Evolutionary conservation across 2,329 filamentous ascomycete genomes (phyloP).

Genomic region (Penicillium brevicompactum): DNA sequence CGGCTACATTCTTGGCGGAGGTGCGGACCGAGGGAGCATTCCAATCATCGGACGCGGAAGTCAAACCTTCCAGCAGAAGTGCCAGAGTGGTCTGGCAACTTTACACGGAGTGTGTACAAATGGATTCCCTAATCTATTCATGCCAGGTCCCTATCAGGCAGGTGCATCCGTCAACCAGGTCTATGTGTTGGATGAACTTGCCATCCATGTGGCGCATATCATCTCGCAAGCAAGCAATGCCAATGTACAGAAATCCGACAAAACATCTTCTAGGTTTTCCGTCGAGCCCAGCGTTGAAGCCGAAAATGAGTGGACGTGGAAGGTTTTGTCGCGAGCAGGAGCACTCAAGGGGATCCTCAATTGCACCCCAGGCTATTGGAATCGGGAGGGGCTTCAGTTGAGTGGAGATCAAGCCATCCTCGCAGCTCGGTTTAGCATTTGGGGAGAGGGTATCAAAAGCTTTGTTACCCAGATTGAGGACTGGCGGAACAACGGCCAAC

Average conservation of each 20-base stretch:
- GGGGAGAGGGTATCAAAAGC: slow-evolving; percentile 34
- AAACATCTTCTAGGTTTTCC: neutral
- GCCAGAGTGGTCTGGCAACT: slow-evolving; percentile 49
- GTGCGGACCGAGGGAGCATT: slow-evolving; percentile 37
- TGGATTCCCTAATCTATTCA: slow-evolving; percentile 61
- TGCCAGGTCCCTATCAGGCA: slow-evolving; percentile 47
- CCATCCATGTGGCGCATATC: slow-evolving; percentile 50
- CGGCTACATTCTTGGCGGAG: slow-evolving; percentile 42
- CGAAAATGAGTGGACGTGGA: slow-evolving; percentile 51
- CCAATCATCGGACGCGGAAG: slow-evolving; percentile 50
- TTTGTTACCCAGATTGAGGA: slow-evolving; percentile 29
- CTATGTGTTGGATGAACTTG: slow-evolving; percentile 39
- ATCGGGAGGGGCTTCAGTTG: slow-evolving; percentile 44
- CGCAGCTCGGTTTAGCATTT: slow-evolving; percentile 30
- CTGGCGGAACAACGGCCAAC: slow-evolving; percentile 30
- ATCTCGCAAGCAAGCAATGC: slow-evolving; percentile 35
- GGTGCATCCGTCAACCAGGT: slow-evolving; percentile 44
- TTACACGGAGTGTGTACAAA: slow-evolving; percentile 54
- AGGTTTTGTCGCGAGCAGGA: slow-evolving; percentile 44
- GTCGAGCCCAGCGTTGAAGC: slow-evolving; percentile 49
- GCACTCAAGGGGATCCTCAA: slow-evolving; percentile 45
- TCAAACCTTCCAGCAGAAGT: slow-evolving; percentile 50
- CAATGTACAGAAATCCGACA: slow-evolving; percentile 4
- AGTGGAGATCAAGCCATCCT: slow-evolving; percentile 31
- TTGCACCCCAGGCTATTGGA: slow-evolving; percentile 61